A percentile compares a stretch with the other conserved stretches of the same genome.
Evolutionary conservation across 805 yeast genomes (phyloP).

Genomic region (Candida glaebosa): DNA sequence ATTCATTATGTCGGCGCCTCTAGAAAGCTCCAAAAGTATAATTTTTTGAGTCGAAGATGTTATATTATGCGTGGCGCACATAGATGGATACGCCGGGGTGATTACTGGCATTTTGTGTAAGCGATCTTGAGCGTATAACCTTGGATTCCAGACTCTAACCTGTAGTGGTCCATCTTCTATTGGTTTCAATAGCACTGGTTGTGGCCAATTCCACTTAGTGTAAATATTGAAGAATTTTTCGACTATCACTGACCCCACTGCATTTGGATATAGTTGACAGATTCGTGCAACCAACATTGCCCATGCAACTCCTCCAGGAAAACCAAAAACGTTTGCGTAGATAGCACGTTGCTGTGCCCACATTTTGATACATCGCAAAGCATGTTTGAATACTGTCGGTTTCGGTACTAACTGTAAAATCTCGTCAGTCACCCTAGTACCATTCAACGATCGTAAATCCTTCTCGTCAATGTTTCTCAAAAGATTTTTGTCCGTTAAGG

Average conservation of each 20-base stretch:
- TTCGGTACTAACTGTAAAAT: constrained; percentile 87
- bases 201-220: constrained; percentile 96
- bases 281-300: constrained; percentile 98
- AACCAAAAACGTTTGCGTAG: constrained; percentile 92
- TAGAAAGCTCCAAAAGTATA: constrained; percentile 70
- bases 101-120: constrained; percentile 96
- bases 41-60: constrained; percentile 83
- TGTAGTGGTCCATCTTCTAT: constrained; percentile 97
- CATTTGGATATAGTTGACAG: constrained; percentile 94
- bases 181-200: constrained; percentile 87
- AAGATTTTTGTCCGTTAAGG: constrained; percentile 79
- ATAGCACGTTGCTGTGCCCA: constrained; percentile 97
- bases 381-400: constrained; percentile 87
- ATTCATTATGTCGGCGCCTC: constrained; percentile 71
- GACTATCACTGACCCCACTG: constrained; percentile 89
- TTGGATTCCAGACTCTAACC: constrained; percentile 96
- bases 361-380: constrained; percentile 85
- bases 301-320: constrained; percentile 99
- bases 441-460: constrained; percentile 86
- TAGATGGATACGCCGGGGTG: constrained; percentile 96
- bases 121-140: constrained; percentile 82
- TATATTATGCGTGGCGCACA: constrained; percentile 98
- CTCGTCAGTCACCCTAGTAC: constrained; percentile 96
- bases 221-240: constrained; percentile 84
- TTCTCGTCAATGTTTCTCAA: constrained; percentile 85